phyloP scores from a whole-genome alignment of 2,329 filamentous ascomycete species.

The Neopestalotiopsis rosae region DNA sequence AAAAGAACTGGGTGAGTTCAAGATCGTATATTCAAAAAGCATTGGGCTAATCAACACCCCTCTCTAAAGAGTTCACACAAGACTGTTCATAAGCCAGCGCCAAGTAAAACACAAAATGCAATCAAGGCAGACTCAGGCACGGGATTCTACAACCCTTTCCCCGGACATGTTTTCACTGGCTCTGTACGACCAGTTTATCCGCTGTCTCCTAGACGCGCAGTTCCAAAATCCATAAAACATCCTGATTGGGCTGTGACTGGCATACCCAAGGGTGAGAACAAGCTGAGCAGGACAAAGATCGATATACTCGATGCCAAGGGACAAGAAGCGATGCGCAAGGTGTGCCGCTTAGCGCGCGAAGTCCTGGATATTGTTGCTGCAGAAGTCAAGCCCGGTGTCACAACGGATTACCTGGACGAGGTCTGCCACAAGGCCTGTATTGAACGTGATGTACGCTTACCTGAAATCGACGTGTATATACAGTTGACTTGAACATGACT shows the following conservation, averaged over 20 bases:
- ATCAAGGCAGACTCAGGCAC: constrained; percentile 64
- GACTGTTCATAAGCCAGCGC: constrained; percentile 61
- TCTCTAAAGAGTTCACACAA: constrained; percentile 61
- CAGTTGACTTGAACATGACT: constrained; percentile 6
- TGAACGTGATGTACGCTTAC: constrained; percentile 78
- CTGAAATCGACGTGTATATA: neutral
- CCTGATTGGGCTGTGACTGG: constrained; percentile 75
- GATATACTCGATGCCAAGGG: constrained; percentile 80
- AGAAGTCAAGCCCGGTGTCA: constrained; percentile 86
- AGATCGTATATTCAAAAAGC: neutral
- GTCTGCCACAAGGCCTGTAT: constrained; percentile 94
- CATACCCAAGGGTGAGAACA: constrained; percentile 45
- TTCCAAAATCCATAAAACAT: constrained; percentile 66
- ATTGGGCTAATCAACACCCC: neutral
- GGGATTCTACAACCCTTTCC: constrained; percentile 75
- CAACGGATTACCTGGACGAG: constrained; percentile 94
- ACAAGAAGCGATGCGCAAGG: constrained; percentile 90
- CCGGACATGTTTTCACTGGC: constrained; percentile 69
- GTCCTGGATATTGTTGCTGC: constrained; percentile 90
- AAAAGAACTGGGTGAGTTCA: constrained; percentile 66
- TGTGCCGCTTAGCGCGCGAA: constrained; percentile 85
- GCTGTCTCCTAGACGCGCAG: constrained; percentile 58
- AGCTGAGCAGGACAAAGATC: constrained; percentile 64
- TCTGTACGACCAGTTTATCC: constrained; percentile 70
- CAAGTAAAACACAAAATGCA: constrained; percentile 20